Conservation (phyloP, 805 yeast species). For the Candida ponderosae region DNA sequence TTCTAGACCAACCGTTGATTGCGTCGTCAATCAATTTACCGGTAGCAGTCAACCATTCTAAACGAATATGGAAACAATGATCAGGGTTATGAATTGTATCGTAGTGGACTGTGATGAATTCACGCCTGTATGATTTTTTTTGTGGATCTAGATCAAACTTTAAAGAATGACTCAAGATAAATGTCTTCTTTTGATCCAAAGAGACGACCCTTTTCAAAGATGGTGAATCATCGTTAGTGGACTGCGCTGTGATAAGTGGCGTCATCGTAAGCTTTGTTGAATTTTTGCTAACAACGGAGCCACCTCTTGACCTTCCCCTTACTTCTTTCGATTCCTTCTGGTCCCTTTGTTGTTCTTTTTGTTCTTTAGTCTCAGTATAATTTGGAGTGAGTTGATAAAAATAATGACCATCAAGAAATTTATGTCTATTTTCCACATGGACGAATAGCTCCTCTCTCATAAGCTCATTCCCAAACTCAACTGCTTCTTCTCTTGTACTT, state of each 20-base stretch:
- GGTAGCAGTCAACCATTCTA: conserved; percentile 92
- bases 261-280: conserved; percentile 11
- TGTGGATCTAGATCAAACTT: conserved; percentile 70
- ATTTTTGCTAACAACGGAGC: conserved; percentile 5
- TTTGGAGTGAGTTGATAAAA: conserved; percentile 68
- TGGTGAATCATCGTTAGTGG: not conserved
- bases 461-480: conserved; percentile 65
- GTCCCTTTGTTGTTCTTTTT: conserved; percentile 7
- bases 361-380: conserved; percentile 29
- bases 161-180: conserved; percentile 60
- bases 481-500: conserved; percentile 76
- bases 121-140: conserved; percentile 66
- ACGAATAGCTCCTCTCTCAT: conserved; percentile 65
- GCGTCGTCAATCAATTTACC: conserved; percentile 78
- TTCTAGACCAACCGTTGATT: conserved; percentile 67
- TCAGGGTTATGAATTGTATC: conserved; percentile 92
- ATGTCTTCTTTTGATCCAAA: conserved; percentile 18
- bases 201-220: conserved; percentile 4
- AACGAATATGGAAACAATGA: conserved; percentile 83
- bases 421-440: conserved; percentile 82
- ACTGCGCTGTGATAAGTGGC: conserved; percentile 8
- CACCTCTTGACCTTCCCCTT: conserved; percentile 5
- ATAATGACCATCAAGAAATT: conserved; percentile 87
- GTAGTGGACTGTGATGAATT: conserved; percentile 73
- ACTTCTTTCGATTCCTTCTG: not conserved